A percentile compares a stretch with the other conserved stretches of the same genome.
Conservation (phyloP, 164 flowering plant species). For the Piper betle region DNA sequence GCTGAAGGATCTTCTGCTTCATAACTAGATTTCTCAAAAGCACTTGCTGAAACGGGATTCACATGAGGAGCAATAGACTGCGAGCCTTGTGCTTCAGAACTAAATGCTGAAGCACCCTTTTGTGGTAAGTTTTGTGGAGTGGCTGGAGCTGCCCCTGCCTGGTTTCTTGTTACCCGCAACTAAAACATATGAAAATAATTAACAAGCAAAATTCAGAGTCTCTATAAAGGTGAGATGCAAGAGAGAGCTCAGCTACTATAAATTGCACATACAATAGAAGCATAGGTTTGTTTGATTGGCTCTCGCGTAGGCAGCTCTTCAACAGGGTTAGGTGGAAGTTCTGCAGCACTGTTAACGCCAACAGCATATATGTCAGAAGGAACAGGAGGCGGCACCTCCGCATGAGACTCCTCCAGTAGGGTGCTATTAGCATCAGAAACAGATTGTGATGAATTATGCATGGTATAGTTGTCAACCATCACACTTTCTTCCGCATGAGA, state of each 20-base stretch:
- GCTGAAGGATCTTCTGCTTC: conserved; percentile 35
- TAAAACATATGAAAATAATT: conserved; percentile 10
- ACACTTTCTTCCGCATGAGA: conserved; percentile 46
- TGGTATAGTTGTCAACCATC: conserved; percentile 28
- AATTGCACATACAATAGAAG: conserved; percentile 65
- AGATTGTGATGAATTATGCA: conserved; percentile 29
- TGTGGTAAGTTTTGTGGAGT: conserved; percentile 23
- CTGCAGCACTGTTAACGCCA: conserved; percentile 24
- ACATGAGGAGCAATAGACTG: conserved; percentile 32
- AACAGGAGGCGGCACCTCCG: conserved; percentile 12
- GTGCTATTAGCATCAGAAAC: conserved; percentile 32
- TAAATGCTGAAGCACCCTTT: conserved; percentile 22
- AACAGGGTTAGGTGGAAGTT: conserved; percentile 25
- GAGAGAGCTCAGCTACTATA: neutral
- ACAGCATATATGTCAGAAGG: conserved; percentile 31
- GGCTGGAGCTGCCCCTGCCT: conserved; percentile 23
- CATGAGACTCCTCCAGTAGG: conserved; percentile 26
- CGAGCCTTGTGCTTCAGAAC: conserved; percentile 42
- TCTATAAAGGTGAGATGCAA: neutral
- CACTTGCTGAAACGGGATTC: conserved; percentile 14
- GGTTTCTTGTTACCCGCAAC: conserved; percentile 63
- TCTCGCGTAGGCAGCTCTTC: conserved; percentile 56
- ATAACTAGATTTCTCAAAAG: conserved; percentile 22
- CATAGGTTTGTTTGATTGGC: conserved; percentile 83
- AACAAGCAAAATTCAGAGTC: neutral